Percentiles rank a stretch among this genome's conserved stretches.
Conservation (phyloP, 2,329 filamentous ascomycete species). For the Diaporthe caulivora region DNA sequence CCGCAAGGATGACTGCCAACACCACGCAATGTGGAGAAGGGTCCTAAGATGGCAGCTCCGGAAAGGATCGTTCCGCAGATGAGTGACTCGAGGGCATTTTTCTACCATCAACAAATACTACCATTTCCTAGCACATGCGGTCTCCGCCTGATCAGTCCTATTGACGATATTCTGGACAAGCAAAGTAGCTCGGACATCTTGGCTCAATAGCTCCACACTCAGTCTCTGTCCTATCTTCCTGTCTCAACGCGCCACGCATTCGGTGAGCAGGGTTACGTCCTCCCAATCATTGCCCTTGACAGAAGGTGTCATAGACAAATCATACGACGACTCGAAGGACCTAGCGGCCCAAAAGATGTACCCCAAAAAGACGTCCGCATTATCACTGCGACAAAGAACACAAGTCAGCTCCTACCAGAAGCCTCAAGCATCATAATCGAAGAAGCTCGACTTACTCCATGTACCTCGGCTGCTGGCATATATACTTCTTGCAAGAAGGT, state of each 20-base stretch:
- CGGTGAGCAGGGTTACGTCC: constrained; percentile 10
- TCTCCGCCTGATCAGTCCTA: background rate
- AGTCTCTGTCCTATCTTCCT: background rate
- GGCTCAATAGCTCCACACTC: background rate
- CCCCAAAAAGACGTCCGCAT: constrained; percentile 20
- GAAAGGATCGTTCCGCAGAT: background rate
- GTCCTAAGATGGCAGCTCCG: constrained; percentile 1
- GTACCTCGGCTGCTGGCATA: constrained; percentile 49
- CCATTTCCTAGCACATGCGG: too few species aligned
- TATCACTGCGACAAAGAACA: background rate
- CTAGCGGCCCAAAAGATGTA: constrained; percentile 23
- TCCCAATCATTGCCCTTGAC: background rate
- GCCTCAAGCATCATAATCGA: too few species aligned
- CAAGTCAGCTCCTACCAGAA: background rate
- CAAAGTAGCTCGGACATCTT: background rate
- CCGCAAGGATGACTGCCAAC: constrained; percentile 4
- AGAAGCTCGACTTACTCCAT: constrained; percentile 40
- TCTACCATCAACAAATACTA: background rate
- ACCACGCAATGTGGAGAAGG: background rate
- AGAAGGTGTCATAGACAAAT: constrained; percentile 5
- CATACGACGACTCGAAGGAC: constrained; percentile 17
- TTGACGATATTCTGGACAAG: background rate
- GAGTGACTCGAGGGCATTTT: background rate
- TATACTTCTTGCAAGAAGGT: constrained; percentile 47
- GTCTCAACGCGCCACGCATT: constrained; percentile 10